Base-by-base conservation (phyloP, 257 asterid species). In the Nemophila menziesii region DNA sequence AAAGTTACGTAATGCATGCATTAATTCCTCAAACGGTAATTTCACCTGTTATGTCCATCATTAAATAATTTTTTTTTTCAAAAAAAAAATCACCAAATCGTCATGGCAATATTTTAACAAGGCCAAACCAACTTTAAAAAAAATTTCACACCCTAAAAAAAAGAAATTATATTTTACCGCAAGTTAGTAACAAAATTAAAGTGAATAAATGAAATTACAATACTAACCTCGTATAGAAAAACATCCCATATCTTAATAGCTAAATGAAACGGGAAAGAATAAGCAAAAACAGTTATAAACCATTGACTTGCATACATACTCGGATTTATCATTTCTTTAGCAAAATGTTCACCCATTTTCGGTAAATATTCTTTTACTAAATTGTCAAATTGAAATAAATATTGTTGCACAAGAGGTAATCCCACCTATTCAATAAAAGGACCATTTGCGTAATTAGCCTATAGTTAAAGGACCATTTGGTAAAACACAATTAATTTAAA, bases 231-330 rank as follows among this genome's bases (percentile, higher is more conserved):
- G 22, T 45, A 71, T 51, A 90, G 95, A 58, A 90, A 90, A 54
- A 90, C 99, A 60, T 90, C 99, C 99, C 99, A 85, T 42, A 90
- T 77, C 58, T 96, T 80, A 62, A 90, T 92, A 54, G 99, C 85
- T 75, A 90, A 67, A n/a, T n/a, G n/a, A n/a, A n/a, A n/a, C n/a
- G 99, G 99, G 53, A 85, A 90, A 3, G 99, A 80, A 66, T 78
- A 90, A 11, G 99, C 75, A 68, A 85, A 90, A 39, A 90, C 94
- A 4, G 99, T 90, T 37, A 90, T 85, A 78, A 90, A 90, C 99
- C 99, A 90, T 68, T 90, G 99, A 78, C 99, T 90, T 37, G 94
- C 96, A 36, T 85, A 90, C 99, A 90, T 90, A 80, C 99, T 85
- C n/a, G 99, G 99, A 62, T 81, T 81, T 63, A 90, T 90, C 94